phyloP scores from a whole-genome alignment of 2,329 filamentous ascomycete species.

The Plenodomus biglobosus region DNA sequence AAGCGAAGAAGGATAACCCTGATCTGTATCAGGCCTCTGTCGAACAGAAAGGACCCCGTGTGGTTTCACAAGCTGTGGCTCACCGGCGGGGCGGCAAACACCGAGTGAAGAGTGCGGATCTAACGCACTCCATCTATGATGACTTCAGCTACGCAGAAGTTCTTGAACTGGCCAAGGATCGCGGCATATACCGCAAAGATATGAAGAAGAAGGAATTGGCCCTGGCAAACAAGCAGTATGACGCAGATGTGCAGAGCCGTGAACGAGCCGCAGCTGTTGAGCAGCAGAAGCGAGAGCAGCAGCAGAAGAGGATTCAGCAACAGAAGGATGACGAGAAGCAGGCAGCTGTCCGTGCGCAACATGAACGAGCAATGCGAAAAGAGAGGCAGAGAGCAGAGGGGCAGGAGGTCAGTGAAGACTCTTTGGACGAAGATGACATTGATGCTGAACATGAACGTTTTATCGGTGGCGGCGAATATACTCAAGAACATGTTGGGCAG shows the following conservation, averaged over 20 bases:
- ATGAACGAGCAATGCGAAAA: slow-evolving; percentile 10
- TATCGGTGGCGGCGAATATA: slow-evolving; percentile 2
- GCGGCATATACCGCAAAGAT: slow-evolving; percentile 29
- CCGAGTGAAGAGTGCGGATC: slow-evolving; percentile 28
- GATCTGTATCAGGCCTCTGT: slow-evolving; percentile 1
- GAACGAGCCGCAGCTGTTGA: slow-evolving; percentile 15
- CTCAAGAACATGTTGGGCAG: slow-evolving; percentile 6
- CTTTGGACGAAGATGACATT: slow-evolving; percentile 1
- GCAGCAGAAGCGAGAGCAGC: slow-evolving; percentile 7
- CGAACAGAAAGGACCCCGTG: not conserved
- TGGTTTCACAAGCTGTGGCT: slow-evolving; percentile 16
- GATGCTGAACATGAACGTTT: not conserved
- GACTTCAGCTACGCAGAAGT: slow-evolving; percentile 27
- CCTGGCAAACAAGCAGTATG: slow-evolving; percentile 22
- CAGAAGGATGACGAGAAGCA: slow-evolving; percentile 6
- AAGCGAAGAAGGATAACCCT: slow-evolving; percentile 10
- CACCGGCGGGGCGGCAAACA: slow-evolving; percentile 37
- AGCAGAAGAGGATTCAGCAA: slow-evolving; percentile 13
- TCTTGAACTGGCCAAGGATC: slow-evolving; percentile 16
- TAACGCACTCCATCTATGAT: slow-evolving; percentile 36
- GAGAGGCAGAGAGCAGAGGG: slow-evolving; percentile 6
- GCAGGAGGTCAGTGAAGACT: slow-evolving; percentile 22
- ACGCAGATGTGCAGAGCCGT: slow-evolving; percentile 7
- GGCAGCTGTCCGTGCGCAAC: slow-evolving; percentile 6
- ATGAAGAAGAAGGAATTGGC: slow-evolving; percentile 36